Percentiles rank a stretch among this genome's conserved stretches.
phyloP scores from a whole-genome alignment of 2,329 filamentous ascomycete species.

The Pezizomycotina sp. region DNA sequence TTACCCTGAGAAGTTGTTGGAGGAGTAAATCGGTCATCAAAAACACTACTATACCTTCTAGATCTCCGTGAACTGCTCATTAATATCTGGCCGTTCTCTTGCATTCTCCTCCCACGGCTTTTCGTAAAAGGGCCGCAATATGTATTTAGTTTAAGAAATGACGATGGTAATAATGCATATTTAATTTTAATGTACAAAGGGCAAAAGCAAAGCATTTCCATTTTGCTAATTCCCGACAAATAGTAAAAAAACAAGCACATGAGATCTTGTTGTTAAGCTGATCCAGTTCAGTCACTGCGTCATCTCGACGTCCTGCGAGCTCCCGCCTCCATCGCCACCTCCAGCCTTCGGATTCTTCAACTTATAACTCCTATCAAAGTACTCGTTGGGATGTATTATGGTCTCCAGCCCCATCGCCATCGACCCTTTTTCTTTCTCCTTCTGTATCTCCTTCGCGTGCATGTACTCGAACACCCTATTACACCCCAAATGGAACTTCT shows the following conservation, averaged over 20 bases:
- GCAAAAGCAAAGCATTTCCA: too few species aligned
- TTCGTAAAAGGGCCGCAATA: too few species aligned
- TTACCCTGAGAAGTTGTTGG: conserved; percentile 52
- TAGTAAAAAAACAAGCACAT: too few species aligned
- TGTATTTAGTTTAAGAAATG: too few species aligned
- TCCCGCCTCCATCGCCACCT: conserved; percentile 1
- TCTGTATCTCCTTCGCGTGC: conserved; percentile 63
- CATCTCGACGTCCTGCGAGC: conserved; percentile 1
- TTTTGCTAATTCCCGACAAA: too few species aligned
- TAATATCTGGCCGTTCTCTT: too few species aligned
- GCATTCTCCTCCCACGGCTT: too few species aligned
- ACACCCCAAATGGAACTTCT: conserved; percentile 86
- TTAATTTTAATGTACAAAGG: too few species aligned
- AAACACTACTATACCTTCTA: too few species aligned
- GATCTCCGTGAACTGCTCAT: too few species aligned
- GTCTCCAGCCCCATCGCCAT: conserved; percentile 64
- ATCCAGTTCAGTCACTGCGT: conserved; percentile 3
- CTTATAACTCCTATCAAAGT: conserved; percentile 87
- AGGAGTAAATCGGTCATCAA: too few species aligned
- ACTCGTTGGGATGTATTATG: conserved; percentile 92
- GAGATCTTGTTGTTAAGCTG: conserved; percentile 10
- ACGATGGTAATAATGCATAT: too few species aligned
- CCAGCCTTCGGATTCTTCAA: conserved; percentile 56
- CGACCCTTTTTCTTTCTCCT: conserved; percentile 55
- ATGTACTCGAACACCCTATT: conserved; percentile 85